Percentiles rank a stretch among this genome's conserved stretches.
These are phyloP conservation scores for Auricularia sp. DNA, from an alignment of 768 basidiomycete genomes.

Conservation along the genomic window DNA sequence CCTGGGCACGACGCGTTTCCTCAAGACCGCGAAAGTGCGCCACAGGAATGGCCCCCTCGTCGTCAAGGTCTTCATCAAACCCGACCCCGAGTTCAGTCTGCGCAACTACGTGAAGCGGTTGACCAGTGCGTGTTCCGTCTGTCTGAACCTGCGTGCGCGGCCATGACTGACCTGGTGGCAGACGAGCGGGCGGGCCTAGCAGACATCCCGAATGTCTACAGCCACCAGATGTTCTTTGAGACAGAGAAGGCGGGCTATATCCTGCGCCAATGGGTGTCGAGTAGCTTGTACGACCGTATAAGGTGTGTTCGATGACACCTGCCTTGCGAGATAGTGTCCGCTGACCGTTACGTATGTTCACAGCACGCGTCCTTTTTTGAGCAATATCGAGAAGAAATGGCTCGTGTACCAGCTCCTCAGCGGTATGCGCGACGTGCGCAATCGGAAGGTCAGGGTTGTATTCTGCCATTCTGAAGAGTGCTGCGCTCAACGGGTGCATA, in stretches of 20 bases:
- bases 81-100: constrained; percentile 76
- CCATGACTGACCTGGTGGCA: constrained; percentile 21
- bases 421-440: constrained; percentile 72
- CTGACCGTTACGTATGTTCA: neutral
- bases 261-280: constrained; percentile 88
- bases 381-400: constrained; percentile 92
- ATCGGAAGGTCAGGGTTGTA: constrained; percentile 37
- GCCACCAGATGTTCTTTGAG: constrained; percentile 83
- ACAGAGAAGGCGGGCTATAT: constrained; percentile 95
- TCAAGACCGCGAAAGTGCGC: constrained; percentile 76
- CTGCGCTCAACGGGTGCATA: neutral
- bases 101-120: constrained; percentile 63
- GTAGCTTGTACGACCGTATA: constrained; percentile 92
- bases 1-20: constrained; percentile 60
- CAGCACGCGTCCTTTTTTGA: constrained; percentile 93
- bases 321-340: neutral
- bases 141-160: neutral
- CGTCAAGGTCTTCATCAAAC: constrained; percentile 93
- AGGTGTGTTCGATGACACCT: constrained; percentile 45
- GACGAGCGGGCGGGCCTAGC: constrained; percentile 77
- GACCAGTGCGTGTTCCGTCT: constrained; percentile 39
- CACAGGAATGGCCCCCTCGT: constrained; percentile 78
- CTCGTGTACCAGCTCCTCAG: constrained; percentile 88
- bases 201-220: constrained; percentile 83
- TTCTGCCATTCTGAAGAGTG: neutral